A percentile compares a stretch with the other conserved stretches of the same genome.
phyloP scores from a whole-genome alignment of 78 protist genomes.

The Tieghemostelium lacteum region DNA sequence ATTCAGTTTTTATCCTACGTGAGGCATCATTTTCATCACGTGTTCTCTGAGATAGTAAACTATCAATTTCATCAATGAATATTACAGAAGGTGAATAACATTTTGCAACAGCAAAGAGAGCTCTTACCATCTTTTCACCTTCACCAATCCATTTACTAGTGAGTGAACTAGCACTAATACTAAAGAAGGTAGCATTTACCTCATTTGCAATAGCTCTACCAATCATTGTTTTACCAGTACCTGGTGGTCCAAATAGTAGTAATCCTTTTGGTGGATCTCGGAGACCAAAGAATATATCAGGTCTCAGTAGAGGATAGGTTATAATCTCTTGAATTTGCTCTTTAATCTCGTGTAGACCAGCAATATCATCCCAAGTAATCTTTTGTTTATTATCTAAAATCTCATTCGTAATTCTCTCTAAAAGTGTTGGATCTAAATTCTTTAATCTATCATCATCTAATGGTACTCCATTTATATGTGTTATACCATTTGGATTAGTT shows the following conservation, averaged over 20 bases:
- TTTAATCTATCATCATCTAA: conserved; percentile 65
- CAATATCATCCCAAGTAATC: conserved; percentile 62
- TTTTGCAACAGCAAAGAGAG: conserved; percentile 91
- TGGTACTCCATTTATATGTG: conserved; percentile 65
- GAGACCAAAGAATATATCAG: conserved; percentile 80
- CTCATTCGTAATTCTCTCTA: conserved; percentile 71
- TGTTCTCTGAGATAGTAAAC: conserved; percentile 63
- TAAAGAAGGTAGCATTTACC: conserved; percentile 96
- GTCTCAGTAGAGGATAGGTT: conserved; percentile 68
- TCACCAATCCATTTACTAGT: conserved; percentile 93
- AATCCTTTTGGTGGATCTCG: conserved; percentile 84
- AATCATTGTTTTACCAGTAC: conserved; percentile 87
- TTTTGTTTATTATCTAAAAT: conserved; percentile 23
- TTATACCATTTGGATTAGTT: conserved; percentile 60
- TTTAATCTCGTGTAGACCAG: conserved; percentile 80
- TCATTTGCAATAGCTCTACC: conserved; percentile 97
- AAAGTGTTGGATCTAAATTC: conserved; percentile 51
- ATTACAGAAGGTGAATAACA: conserved; percentile 82
- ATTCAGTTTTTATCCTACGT: conserved; percentile 88
- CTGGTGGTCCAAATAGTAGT: conserved; percentile 90
- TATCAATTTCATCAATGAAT: conserved; percentile 95
- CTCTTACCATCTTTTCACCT: conserved; percentile 90
- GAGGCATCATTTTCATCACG: conserved; percentile 83
- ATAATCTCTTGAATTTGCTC: conserved; percentile 71
- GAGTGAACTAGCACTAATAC: conserved; percentile 93